These are phyloP conservation scores for Macrolepiota fuliginosa DNA, from an alignment of 768 basidiomycete species.

Conservation along the genomic window DNA sequence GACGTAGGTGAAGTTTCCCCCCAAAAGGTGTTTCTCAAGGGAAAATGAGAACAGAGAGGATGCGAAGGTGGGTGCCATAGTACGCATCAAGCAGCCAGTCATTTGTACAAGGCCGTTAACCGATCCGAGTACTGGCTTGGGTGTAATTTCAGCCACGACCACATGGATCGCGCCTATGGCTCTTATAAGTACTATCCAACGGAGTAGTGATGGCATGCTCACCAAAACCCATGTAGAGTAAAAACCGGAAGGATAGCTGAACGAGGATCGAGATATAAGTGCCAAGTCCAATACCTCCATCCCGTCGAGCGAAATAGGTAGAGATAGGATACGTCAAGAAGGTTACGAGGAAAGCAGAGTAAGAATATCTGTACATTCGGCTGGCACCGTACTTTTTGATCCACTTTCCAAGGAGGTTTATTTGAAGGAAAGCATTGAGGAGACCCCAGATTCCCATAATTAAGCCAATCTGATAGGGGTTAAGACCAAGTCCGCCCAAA, in stretches of 20 bases:
- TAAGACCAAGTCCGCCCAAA: constrained; percentile 65
- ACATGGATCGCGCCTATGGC: constrained; percentile 45
- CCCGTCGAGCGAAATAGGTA: constrained; percentile 29
- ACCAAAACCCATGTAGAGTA: constrained; percentile 35
- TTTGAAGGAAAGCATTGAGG: constrained; percentile 48
- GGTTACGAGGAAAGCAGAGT: constrained; percentile 21
- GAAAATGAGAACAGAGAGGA: constrained; percentile 59
- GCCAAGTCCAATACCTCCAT: constrained; percentile 29
- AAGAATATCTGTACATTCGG: constrained; percentile 41
- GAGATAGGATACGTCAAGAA: constrained; percentile 33
- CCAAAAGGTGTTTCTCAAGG: constrained; percentile 37
- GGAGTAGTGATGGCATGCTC: background rate
- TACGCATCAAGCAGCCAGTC: constrained; percentile 42
- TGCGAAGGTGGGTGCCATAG: constrained; percentile 51
- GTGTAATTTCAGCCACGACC: constrained; percentile 39
- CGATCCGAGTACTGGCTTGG: constrained; percentile 42
- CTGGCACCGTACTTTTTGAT: constrained; percentile 55
- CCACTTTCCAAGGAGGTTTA: constrained; percentile 47
- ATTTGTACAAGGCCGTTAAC: constrained; percentile 58
- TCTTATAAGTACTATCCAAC: background rate
- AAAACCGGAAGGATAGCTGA: constrained; percentile 29
- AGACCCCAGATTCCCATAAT: constrained; percentile 50
- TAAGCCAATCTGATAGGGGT: constrained; percentile 59
- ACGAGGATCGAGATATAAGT: constrained; percentile 29
- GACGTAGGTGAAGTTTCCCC: constrained; percentile 44